A percentile compares a stretch with the other conserved stretches of the same genome.
Conservation (phyloP, 2,329 filamentous ascomycete species). For the Aspergillus sp. region DNA sequence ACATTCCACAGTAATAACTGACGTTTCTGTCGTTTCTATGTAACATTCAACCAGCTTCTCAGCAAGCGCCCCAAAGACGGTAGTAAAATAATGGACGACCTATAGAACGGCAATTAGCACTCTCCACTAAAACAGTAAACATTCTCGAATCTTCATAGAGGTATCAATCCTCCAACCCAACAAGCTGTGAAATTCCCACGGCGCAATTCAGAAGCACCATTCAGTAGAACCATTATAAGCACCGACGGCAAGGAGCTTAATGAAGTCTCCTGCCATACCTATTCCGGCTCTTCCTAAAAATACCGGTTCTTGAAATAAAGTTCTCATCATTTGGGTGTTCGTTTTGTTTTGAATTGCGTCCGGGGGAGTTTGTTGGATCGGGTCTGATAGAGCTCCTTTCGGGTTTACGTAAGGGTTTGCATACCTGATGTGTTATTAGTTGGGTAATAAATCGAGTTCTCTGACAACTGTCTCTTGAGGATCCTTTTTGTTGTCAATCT, state of each 20-base stretch:
- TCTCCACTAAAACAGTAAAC: background rate
- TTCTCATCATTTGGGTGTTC: conserved; percentile 43
- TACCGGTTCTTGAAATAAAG: conserved; percentile 40
- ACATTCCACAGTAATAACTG: background rate
- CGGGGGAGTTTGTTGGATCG: background rate
- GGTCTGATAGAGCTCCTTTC: background rate
- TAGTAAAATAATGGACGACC: background rate
- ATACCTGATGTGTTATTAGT: background rate
- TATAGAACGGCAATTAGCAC: background rate
- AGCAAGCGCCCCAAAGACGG: background rate
- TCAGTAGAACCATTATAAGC: conserved; percentile 51
- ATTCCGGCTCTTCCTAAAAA: conserved; percentile 51
- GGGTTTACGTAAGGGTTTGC: background rate
- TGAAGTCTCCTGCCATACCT: conserved; percentile 41
- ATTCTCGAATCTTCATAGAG: background rate
- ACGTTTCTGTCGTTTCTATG: background rate
- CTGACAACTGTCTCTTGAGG: background rate
- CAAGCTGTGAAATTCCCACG: background rate
- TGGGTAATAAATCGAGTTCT: background rate
- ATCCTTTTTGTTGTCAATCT: background rate
- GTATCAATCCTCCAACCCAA: background rate
- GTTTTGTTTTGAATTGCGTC: conserved; percentile 13
- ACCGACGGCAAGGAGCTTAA: conserved; percentile 41
- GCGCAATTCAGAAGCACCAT: conserved; percentile 20
- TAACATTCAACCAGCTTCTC: background rate